Percentiles rank a stretch among this genome's conserved stretches.
These are phyloP conservation scores for Chrysochromulina tobinii DNA, from an alignment of 78 protist genomes.

Conservation along the genomic window DNA sequence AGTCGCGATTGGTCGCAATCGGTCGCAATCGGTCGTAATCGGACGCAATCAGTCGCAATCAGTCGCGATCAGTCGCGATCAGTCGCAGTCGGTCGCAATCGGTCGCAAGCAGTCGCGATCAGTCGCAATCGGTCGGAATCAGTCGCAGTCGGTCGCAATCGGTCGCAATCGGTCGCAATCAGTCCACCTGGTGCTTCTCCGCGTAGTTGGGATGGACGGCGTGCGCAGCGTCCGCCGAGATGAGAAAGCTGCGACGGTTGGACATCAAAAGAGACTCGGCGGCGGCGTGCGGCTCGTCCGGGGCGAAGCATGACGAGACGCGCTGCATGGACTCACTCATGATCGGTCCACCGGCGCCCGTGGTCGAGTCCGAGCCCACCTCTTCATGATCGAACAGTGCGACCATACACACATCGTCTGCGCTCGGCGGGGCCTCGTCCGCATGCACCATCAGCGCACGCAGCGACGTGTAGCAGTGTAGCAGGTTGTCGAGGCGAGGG, in stretches of 20 bases:
- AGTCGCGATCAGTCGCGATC: no score
- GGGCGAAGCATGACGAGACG: neutral
- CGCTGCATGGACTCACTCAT: neutral
- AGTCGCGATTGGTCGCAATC: constrained; percentile 52
- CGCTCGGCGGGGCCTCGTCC: neutral
- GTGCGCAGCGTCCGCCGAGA: constrained; percentile 94
- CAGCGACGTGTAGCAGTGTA: constrained; percentile 66
- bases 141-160: no score
- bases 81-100: no score
- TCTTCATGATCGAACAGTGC: constrained; percentile 92
- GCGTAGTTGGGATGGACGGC: constrained; percentile 95
- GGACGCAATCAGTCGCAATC: no score
- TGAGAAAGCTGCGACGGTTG: constrained; percentile 39
- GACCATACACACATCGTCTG: constrained; percentile 36
- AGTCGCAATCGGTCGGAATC: no score
- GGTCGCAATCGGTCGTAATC: no score
- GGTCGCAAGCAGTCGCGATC: no score
- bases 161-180: no score
- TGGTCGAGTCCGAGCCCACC: constrained; percentile 64
- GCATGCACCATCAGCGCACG: constrained; percentile 27
- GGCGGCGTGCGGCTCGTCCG: neutral
- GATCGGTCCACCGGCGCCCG: constrained; percentile 61
- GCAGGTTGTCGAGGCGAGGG: constrained; percentile 91
- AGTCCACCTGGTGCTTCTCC: constrained; percentile 76
- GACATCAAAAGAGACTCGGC: neutral